Evolutionary conservation across 495 filamentous ascomycete genomes (phyloP).

Genomic region (Cercophora newfieldiana): DNA sequence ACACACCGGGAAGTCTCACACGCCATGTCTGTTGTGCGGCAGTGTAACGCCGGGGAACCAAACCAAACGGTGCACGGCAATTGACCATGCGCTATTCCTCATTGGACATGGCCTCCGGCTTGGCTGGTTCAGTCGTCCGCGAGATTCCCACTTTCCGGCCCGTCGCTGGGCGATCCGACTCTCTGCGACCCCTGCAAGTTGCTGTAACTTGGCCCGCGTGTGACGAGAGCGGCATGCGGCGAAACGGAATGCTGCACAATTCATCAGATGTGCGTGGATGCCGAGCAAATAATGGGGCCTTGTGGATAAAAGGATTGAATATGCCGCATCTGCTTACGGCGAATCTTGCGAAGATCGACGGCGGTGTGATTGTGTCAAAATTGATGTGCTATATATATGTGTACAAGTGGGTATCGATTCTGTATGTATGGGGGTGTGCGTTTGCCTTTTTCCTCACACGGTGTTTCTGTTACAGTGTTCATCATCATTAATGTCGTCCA

Average conservation of each 20-base stretch:
- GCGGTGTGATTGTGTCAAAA: background rate
- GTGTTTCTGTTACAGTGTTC: background rate
- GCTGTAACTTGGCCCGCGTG: too few relatives aligned
- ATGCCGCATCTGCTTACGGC: background rate
- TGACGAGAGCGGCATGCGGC: too few relatives aligned
- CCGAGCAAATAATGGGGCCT: background rate
- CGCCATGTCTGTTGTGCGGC: background rate
- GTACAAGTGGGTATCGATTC: constrained; percentile 1
- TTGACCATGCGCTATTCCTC: background rate
- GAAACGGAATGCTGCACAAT: too few relatives aligned
- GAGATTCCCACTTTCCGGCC: background rate
- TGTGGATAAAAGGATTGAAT: background rate
- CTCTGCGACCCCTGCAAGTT: too few relatives aligned
- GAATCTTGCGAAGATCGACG: background rate
- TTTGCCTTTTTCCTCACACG: background rate
- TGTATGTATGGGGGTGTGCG: background rate
- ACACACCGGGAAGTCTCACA: background rate
- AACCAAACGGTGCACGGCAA: background rate
- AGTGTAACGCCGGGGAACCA: background rate
- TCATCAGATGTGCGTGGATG: too few relatives aligned
- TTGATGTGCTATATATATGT: background rate
- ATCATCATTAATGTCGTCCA: background rate
- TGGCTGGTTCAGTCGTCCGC: background rate
- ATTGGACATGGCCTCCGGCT: background rate
- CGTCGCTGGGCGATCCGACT: background rate